phyloP scores from a whole-genome alignment of 2,329 filamentous ascomycete species.

The Penicillium digitatum region DNA sequence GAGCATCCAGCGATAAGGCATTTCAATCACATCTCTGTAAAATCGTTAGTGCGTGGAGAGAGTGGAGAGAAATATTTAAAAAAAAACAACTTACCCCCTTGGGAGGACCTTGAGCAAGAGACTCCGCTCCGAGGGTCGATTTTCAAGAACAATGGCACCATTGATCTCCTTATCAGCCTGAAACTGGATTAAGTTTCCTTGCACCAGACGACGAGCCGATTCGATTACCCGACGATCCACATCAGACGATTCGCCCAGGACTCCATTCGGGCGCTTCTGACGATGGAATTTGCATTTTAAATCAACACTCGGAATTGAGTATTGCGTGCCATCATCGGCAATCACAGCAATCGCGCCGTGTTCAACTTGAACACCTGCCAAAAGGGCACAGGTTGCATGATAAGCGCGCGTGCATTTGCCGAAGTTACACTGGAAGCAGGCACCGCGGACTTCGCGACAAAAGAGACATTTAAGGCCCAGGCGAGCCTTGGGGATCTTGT shows the following conservation, averaged over 20 bases:
- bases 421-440: conserved; percentile 92
- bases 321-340: conserved; percentile 85
- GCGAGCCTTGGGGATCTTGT: conserved; percentile 79
- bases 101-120: conserved; percentile 80
- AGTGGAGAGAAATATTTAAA: conserved; percentile 9
- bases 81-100: conserved; percentile 61
- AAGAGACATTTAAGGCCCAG: conserved; percentile 91
- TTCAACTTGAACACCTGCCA: conserved; percentile 88
- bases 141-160: conserved; percentile 82
- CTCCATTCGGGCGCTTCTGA: conserved; percentile 75
- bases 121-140: conserved; percentile 68
- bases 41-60: conserved; percentile 2
- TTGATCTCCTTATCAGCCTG: conserved; percentile 86
- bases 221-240: conserved; percentile 64
- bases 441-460: conserved; percentile 90
- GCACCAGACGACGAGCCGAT: conserved; percentile 64
- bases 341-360: conserved; percentile 80
- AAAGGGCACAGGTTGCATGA: conserved; percentile 88
- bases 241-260: conserved; percentile 66
- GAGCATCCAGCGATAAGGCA: conserved; percentile 56
- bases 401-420: conserved; percentile 93
- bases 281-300: conserved; percentile 94
- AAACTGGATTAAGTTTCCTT: conserved; percentile 77
- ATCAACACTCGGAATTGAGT: conserved; percentile 85
- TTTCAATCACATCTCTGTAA: conserved; percentile 51